Percentiles rank a stretch among this genome's conserved stretches.
Evolutionary conservation across 2,329 filamentous ascomycete genomes (phyloP).

Genomic region (Botrytis pseudocinerea): DNA sequence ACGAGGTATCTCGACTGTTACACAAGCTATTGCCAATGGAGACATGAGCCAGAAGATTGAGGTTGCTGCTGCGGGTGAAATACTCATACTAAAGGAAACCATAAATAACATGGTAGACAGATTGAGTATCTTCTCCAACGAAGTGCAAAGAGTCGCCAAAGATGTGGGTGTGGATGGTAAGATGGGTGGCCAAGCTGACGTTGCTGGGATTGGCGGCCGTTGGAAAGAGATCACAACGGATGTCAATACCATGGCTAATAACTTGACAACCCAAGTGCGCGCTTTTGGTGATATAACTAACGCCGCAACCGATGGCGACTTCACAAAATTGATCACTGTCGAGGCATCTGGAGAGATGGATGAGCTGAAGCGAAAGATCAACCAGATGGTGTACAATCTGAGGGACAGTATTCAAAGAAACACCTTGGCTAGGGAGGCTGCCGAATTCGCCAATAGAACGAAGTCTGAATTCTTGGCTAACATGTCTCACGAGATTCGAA

Average conservation of each 20-base stretch:
- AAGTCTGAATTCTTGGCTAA: conserved; percentile 98
- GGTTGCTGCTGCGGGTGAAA: conserved; percentile 92
- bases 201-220: conserved; percentile 85
- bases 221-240: conserved; percentile 94
- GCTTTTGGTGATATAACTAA: conserved; percentile 99
- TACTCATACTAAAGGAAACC: conserved; percentile 88
- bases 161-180: conserved; percentile 98
- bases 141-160: conserved; percentile 91
- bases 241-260: conserved; percentile 52
- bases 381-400: conserved; percentile 96
- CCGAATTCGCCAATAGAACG: conserved; percentile 94
- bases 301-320: conserved; percentile 93
- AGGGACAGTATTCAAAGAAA: conserved; percentile 96
- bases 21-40: conserved; percentile 90
- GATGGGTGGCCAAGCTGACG: conserved; percentile 96
- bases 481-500: conserved; percentile 98
- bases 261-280: conserved; percentile 91
- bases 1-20: conserved; percentile 89
- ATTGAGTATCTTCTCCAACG: conserved; percentile 92
- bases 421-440: conserved; percentile 90
- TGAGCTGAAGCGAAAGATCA: conserved; percentile 98
- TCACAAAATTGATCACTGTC: conserved; percentile 94
- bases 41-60: conserved; percentile 96
- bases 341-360: conserved; percentile 99
- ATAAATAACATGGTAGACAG: conserved; percentile 99